Evolutionary conservation across 805 yeast species (phyloP).

Genomic region (Pichia heedii): DNA sequence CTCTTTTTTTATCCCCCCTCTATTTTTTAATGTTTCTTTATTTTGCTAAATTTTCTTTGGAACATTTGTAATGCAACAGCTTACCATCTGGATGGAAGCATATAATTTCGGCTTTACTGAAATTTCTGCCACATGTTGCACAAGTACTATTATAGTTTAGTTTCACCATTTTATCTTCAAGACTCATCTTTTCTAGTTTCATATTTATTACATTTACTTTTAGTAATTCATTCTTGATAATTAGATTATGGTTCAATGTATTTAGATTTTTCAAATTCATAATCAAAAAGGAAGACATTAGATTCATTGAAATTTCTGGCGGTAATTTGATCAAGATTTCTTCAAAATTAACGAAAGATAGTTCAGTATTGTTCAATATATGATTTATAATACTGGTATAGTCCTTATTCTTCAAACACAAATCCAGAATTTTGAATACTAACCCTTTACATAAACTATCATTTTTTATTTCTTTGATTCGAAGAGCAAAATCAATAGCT

Average conservation of each 20-base stretch:
- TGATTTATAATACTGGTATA: constrained; percentile 23
- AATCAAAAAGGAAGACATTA: constrained; percentile 36
- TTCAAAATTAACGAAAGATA: constrained; percentile 20
- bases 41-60: neutral
- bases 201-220: constrained; percentile 43
- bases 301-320: constrained; percentile 33
- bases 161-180: constrained; percentile 27
- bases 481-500: constrained; percentile 56
- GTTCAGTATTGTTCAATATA: constrained; percentile 17
- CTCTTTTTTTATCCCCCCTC: too few relatives aligned
- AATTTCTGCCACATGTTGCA: constrained; percentile 44
- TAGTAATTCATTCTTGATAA: constrained; percentile 39
- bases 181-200: constrained; percentile 31
- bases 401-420: constrained; percentile 21
- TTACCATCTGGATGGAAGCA: constrained; percentile 36
- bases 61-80: constrained; percentile 53
- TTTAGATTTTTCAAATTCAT: constrained; percentile 35
- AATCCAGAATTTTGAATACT: constrained; percentile 42
- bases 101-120: constrained; percentile 37
- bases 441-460: constrained; percentile 16
- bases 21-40: neutral
- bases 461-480: constrained; percentile 28
- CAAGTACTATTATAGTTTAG: constrained; percentile 47
- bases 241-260: constrained; percentile 30
- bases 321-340: constrained; percentile 46